A percentile compares a stretch with the other conserved stretches of the same genome.
Conservation (phyloP, 208 protist species). For the Wallacemonas collosoma region DNA sequence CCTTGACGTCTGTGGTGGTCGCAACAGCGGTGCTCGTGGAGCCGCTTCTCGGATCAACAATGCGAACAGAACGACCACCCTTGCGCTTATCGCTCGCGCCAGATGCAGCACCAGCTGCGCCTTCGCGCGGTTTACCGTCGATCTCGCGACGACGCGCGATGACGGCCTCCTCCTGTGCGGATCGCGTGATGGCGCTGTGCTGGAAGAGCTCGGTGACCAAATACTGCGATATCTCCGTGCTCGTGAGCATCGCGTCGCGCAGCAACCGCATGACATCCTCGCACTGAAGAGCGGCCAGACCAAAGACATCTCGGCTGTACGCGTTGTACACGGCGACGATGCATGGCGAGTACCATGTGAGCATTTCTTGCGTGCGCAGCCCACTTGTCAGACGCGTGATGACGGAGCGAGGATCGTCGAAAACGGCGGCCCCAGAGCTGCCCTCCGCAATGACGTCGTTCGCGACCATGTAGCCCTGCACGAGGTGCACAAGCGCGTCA, state of each 20-base stretch:
- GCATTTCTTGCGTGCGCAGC: conserved; percentile 49
- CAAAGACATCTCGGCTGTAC: conserved; percentile 81
- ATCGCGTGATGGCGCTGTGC: conserved; percentile 62
- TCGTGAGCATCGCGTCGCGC: conserved; percentile 88
- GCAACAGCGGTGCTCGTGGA: conserved; percentile 21
- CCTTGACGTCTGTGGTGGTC: conserved; percentile 29
- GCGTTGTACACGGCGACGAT: conserved; percentile 67
- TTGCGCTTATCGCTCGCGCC: conserved; percentile 31
- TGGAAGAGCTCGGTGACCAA: conserved; percentile 84
- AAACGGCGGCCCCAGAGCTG: neutral
- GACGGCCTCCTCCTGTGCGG: conserved; percentile 50
- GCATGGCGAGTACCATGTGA: conserved; percentile 52
- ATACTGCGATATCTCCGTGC: conserved; percentile 85
- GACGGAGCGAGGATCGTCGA: conserved; percentile 31
- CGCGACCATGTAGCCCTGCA: conserved; percentile 18
- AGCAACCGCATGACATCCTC: conserved; percentile 77
- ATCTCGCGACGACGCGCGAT: conserved; percentile 50
- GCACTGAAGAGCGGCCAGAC: conserved; percentile 62
- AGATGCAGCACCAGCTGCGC: conserved; percentile 4
- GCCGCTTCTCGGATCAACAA: conserved; percentile 42
- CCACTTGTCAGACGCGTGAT: conserved; percentile 57
- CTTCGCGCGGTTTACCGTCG: conserved; percentile 50
- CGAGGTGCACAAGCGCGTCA: conserved; percentile 43
- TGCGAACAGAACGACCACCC: conserved; percentile 46
- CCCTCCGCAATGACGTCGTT: conserved; percentile 9